Conservation (phyloP, 1,284 basidiomycete genomes). For the Naganishia sp. region DNA sequence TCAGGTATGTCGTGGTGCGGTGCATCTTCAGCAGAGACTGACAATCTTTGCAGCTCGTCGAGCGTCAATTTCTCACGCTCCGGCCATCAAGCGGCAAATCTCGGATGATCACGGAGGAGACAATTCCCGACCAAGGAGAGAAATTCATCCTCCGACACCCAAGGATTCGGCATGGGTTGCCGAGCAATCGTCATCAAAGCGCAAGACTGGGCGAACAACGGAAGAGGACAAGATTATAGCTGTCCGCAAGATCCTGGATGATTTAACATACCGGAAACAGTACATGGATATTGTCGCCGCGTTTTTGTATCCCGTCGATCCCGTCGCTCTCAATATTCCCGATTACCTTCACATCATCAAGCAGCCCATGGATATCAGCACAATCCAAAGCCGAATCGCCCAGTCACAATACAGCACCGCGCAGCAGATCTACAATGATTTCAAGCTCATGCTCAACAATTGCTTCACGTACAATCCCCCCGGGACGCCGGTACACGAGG, state of each 20-base stretch:
- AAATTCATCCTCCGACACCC: conserved; percentile 91
- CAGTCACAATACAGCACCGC: conserved; percentile 71
- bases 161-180: conserved; percentile 80
- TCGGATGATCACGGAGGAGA: conserved; percentile 41
- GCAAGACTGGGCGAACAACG: conserved; percentile 65
- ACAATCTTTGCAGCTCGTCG: conserved; percentile 36
- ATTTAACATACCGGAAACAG: conserved; percentile 74
- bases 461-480: conserved; percentile 90
- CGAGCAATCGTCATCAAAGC: conserved; percentile 58
- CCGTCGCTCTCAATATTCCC: conserved; percentile 76
- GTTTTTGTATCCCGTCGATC: conserved; percentile 91
- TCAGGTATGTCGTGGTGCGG: conserved; percentile 54
- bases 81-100: conserved; percentile 48
- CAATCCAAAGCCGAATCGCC: conserved; percentile 81
- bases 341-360: conserved; percentile 85
- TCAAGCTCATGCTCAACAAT: conserved; percentile 91
- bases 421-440: conserved; percentile 81
- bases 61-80: conserved; percentile 48
- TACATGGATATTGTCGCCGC: conserved; percentile 72
- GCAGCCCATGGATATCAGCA: conserved; percentile 91
- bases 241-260: conserved; percentile 71
- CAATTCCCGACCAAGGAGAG: conserved; percentile 82
- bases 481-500: conserved; percentile 79
- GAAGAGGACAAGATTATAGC: conserved; percentile 63
- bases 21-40: conserved; percentile 6